Evolutionary conservation across 441 rosid species (phyloP).

Genomic region (Populus hybrid): DNA sequence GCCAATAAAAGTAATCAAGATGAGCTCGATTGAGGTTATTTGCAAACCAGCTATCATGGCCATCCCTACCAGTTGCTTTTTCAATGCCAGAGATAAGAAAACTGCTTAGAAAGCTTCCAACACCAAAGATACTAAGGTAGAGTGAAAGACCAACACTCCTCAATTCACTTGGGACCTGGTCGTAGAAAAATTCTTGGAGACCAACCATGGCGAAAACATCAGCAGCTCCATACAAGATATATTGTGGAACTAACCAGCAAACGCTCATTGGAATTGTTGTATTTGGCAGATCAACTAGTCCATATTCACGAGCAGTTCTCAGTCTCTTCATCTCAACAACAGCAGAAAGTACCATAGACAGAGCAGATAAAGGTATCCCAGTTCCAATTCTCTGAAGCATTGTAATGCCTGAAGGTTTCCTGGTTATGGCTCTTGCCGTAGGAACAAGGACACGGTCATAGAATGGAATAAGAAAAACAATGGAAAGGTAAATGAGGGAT

Average conservation of each 20-base stretch:
- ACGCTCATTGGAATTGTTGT: slow-evolving; percentile 36
- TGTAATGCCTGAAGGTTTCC: slow-evolving; percentile 45
- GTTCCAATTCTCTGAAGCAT: slow-evolving; percentile 46
- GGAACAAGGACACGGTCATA: slow-evolving; percentile 48
- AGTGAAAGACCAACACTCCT: slow-evolving; percentile 45
- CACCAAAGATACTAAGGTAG: slow-evolving; percentile 37
- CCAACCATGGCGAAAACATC: slow-evolving; percentile 43
- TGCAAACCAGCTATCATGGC: slow-evolving; percentile 34
- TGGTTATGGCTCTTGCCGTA: slow-evolving; percentile 32
- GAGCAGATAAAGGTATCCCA: slow-evolving; percentile 33
- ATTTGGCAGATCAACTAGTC: slow-evolving; percentile 33
- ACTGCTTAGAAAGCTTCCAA: slow-evolving; percentile 44
- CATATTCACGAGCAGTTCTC: slow-evolving; percentile 31
- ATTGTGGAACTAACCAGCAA: slow-evolving; percentile 50
- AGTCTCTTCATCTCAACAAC: slow-evolving; percentile 48
- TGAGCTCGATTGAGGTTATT: slow-evolving; percentile 31
- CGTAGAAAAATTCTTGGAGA: slow-evolving; percentile 49
- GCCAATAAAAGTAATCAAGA: slow-evolving; percentile 31
- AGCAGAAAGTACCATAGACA: slow-evolving; percentile 38
- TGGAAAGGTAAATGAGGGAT: slow-evolving; percentile 34
- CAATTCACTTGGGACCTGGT: slow-evolving; percentile 39
- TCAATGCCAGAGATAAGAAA: slow-evolving; percentile 33
- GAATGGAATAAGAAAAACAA: slow-evolving; percentile 37
- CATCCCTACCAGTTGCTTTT: slow-evolving; percentile 19
- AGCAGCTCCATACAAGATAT: slow-evolving; percentile 33